Conservation (phyloP, 495 filamentous ascomycete genomes). For the Penicillium malachiteum region DNA sequence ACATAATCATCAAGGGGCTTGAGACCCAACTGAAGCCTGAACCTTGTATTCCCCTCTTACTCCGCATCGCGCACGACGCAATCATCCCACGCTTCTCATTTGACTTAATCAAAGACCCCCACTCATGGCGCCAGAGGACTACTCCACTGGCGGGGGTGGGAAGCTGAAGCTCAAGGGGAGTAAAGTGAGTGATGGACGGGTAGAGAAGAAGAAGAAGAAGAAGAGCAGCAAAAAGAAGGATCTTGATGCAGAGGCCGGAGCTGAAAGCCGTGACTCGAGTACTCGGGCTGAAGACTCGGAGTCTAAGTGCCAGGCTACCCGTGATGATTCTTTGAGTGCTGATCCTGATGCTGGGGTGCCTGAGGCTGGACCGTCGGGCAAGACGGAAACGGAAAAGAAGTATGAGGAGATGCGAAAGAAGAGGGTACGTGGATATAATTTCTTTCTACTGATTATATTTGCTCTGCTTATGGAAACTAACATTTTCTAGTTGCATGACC, state of each 20-base stretch:
- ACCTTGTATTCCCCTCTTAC: conserved; percentile 7
- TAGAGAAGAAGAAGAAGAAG: conserved; percentile 62
- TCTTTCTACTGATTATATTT: conserved; percentile 8
- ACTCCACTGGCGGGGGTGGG: conserved; percentile 62
- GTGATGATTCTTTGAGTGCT: conserved; percentile 1
- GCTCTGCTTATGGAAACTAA: conserved; percentile 1
- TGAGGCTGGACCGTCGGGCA: conserved; percentile 32
- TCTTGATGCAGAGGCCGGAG: neutral
- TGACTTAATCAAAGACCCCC: neutral
- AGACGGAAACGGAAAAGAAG: conserved; percentile 83
- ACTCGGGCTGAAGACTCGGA: neutral
- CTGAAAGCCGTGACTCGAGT: neutral
- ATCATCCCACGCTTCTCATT: neutral
- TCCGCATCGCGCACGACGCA: conserved; percentile 17
- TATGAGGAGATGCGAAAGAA: conserved; percentile 78
- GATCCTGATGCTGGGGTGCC: neutral
- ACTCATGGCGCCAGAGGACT: conserved; percentile 55
- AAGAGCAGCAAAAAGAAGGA: conserved; percentile 49
- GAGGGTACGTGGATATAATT: conserved; percentile 57
- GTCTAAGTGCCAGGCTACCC: conserved; percentile 4
- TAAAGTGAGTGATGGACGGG: conserved; percentile 50
- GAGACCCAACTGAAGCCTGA: too few species aligned
- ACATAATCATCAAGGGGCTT: too few species aligned
- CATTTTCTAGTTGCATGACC: conserved; percentile 57
- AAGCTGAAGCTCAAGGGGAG: conserved; percentile 79